Conservation (phyloP, 2,329 filamentous ascomycete species). For the Dactylonectria estremocensis region DNA sequence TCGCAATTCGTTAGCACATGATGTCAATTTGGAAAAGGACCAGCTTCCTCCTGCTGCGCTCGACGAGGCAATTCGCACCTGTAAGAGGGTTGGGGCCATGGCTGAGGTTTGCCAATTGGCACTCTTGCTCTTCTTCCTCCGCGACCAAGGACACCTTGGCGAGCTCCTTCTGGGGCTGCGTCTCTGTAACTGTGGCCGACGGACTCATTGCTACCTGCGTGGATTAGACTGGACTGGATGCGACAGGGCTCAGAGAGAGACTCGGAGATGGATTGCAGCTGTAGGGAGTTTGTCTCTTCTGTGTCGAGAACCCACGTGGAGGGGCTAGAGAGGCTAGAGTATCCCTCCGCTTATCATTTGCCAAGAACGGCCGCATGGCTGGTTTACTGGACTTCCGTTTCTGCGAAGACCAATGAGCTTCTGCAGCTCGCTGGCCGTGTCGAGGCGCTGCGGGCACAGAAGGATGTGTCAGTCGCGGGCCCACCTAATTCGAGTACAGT, state of each 20-base stretch:
- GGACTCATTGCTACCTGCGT: slow-evolving; percentile 7
- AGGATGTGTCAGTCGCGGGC: slow-evolving; percentile 19
- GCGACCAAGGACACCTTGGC: slow-evolving; percentile 19
- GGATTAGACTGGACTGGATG: background rate
- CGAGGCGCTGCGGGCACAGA: slow-evolving; percentile 11
- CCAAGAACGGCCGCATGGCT: slow-evolving; percentile 3
- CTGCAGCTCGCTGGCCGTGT: background rate
- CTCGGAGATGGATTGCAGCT: slow-evolving; percentile 1
- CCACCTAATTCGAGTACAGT: background rate
- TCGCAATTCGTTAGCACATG: slow-evolving; percentile 6
- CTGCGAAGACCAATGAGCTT: slow-evolving; percentile 17
- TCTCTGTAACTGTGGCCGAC: slow-evolving; percentile 12
- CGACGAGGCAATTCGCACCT: slow-evolving; percentile 16
- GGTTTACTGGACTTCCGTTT: slow-evolving; percentile 1
- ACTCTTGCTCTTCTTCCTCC: slow-evolving; percentile 24
- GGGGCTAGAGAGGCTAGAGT: slow-evolving; percentile 19
- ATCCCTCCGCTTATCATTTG: slow-evolving; percentile 23
- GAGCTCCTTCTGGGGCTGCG: slow-evolving; percentile 15
- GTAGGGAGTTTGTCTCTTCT: slow-evolving; percentile 1
- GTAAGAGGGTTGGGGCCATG: slow-evolving; percentile 27
- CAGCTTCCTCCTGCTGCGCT: background rate
- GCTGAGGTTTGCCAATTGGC: slow-evolving; percentile 23
- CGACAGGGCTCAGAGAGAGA: background rate
- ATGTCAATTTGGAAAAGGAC: background rate
- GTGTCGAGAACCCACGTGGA: slow-evolving; percentile 11